Evolutionary conservation across 2,329 filamentous ascomycete genomes (phyloP).

Genomic region (Thermomyces lanuginosus): DNA sequence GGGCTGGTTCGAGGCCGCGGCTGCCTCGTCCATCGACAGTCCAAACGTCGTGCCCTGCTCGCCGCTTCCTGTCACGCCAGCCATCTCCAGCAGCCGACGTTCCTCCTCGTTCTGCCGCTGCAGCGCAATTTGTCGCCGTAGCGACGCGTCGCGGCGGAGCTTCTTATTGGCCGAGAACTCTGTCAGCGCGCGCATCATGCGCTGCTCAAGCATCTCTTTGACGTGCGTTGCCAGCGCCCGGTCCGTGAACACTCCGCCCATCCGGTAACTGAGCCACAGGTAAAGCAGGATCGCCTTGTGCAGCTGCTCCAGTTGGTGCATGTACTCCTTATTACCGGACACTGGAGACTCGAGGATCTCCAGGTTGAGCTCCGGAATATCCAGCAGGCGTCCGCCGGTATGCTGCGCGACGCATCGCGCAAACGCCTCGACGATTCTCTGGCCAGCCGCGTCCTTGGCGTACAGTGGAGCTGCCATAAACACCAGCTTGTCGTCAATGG

Average conservation of each 20-base stretch:
- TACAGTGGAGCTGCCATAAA: conserved; percentile 56
- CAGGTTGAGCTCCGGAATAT: conserved; percentile 54
- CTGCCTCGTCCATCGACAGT: conserved; percentile 1
- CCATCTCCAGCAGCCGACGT: conserved; percentile 12
- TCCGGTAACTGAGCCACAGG: conserved; percentile 84
- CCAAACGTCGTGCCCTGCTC: conserved; percentile 2
- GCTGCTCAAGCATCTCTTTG: conserved; percentile 59
- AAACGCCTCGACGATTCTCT: conserved; percentile 42
- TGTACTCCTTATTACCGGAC: conserved; percentile 36
- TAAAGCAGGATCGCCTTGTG: conserved; percentile 76
- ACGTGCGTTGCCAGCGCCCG: conserved; percentile 62
- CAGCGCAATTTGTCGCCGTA: conserved; percentile 21
- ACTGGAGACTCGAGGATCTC: conserved; percentile 49
- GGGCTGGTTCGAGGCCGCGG: not conserved
- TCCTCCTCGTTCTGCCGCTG: conserved; percentile 19
- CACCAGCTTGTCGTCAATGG: conserved; percentile 55
- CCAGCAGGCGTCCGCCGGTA: conserved; percentile 49
- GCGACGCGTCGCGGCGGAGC: conserved; percentile 23
- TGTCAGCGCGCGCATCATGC: conserved; percentile 49
- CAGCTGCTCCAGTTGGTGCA: conserved; percentile 55
- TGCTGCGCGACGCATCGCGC: conserved; percentile 55
- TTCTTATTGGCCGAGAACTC: conserved; percentile 37
- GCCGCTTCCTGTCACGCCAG: conserved; percentile 3
- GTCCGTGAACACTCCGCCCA: conserved; percentile 61
- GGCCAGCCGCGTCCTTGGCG: conserved; percentile 30